Evolutionary conservation across 2,329 filamentous ascomycete species (phyloP), one percentile per base, ranked within the genome.

Genomic region (Paramyrothecium roridum): DNA sequence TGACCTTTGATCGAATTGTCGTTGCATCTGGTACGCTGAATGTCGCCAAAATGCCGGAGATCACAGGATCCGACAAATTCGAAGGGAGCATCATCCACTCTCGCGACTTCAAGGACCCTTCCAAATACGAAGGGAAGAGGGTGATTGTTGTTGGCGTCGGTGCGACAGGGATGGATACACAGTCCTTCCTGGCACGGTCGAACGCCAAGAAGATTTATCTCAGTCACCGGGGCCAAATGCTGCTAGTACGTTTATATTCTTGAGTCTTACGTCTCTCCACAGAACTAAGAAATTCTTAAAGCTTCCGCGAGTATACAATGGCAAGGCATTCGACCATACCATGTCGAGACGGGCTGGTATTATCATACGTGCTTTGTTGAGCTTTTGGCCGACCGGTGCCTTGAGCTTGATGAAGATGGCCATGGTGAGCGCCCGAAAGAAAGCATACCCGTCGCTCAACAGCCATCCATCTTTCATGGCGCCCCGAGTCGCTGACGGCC

Each of bases 101-200:
- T 0, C 67, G 72, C 20, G 60, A 66, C 19, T 75, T 72, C 53
- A 70, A 72, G 19, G 63, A 63, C 59, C 57, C 62, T 1, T 54
- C 57, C 8, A 60, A 60, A 26, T 78, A 76, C 58, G 63, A 67
- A 16, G 71, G 66, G 11, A 75, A 78, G 61, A 76, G 67, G n/a
- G 72, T 80, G 2, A 59, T 80, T 6, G 68, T 80, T 0, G 67
- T 80, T 6, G 78, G 77, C n/a, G 61, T 76, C n/a, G 72, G 74
- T 17, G 71, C 70, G 45, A 76, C 72, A 1, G 67, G 64, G 16
- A 61, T 61, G 1, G 67, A 69, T 40, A 59, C 63, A 2, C 67
- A 40, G 54, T 65, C 47, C 52, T 78, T 54, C 59, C 70, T 51
- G 61, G 67, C 26, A 57, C 70, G 59, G n/a, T 60, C 52, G 10